Conservation (phyloP, 2,329 filamentous ascomycete genomes). For the Beauveria asiatica region DNA sequence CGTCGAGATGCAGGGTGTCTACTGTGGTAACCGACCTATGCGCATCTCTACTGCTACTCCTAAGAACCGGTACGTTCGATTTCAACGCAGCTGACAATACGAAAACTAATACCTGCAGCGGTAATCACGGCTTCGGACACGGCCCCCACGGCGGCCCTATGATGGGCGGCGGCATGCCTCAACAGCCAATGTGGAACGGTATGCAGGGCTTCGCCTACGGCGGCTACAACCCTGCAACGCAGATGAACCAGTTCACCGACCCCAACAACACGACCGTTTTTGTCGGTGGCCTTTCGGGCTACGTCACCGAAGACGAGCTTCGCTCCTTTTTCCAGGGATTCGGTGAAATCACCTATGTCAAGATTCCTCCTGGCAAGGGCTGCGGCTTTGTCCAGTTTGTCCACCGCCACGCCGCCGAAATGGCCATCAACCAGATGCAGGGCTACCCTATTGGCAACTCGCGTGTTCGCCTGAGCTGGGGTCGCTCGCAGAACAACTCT, state of each 20-base stretch:
- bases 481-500: constrained; percentile 97
- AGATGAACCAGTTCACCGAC: constrained; percentile 99
- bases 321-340: constrained; percentile 99
- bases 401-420: constrained; percentile 95
- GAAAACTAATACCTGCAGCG: constrained; percentile 17
- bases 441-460: constrained; percentile 99
- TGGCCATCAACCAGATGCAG: constrained; percentile 99
- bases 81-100: constrained; percentile 3
- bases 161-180: constrained; percentile 37
- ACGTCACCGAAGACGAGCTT: constrained; percentile 98
- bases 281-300: constrained; percentile 91
- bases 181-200: constrained; percentile 36
- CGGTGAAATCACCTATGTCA: constrained; percentile 98
- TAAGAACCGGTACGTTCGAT: constrained; percentile 62
- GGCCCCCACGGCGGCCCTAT: constrained; percentile 35
- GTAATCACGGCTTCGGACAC: constrained; percentile 33
- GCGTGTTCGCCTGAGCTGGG: constrained; percentile 94
- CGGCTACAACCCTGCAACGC: constrained; percentile 40
- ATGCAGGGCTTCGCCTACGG: constrained; percentile 31
- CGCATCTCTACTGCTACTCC: constrained; percentile 95
- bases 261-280: constrained; percentile 99
- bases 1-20: constrained; percentile 97
- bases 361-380: constrained; percentile 98
- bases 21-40: constrained; percentile 98
- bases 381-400: constrained; percentile 99